Base-by-base conservation (phyloP, 768 basidiomycete species). In the Asterophora parasitica region DNA sequence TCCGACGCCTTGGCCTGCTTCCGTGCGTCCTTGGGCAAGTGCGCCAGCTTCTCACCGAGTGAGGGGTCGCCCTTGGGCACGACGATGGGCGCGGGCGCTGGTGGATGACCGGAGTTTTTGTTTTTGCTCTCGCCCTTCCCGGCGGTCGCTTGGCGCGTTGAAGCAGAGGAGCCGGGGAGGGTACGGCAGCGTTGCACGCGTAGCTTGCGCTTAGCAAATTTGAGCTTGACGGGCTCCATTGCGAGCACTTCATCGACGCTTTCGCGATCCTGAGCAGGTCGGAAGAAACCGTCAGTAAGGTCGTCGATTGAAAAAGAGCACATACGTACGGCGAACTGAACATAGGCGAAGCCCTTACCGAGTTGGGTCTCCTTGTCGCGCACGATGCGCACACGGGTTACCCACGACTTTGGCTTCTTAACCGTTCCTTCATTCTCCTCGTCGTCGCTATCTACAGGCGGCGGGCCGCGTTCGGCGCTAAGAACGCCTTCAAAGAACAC, bases 341-440 rank as follows among this genome's bases (percentile, higher is more conserved):
- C 83, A 59, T 97, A 96, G 8, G 88, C 92, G 63, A 97, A 94
- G 4, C 94, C 94, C 67, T 95, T 96, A 10, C 94, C 95, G 11
- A 97, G 77, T 56, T 92, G 92, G 1, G 92, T 96, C 49, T 88
- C 91, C 56, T 81, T 82, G 63, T 98, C 95, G 39, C 90, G 77
- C 43, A 96, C 77, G 56, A 96, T 82, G 35, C 95, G 78, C n/a
- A 96, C 92, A 30, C 79, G 81, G 7, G 77, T 80, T 13, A 94
- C 90, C 88, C 88, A 92, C 11, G 74, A 63, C 34, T 65, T 63
- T 6, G 61, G 60, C 51, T 72, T 77, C 46, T 66, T 66, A 5
- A 60, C 61, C 6, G 61, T 61, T 15, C 57, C 63, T 13, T 58
- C 63, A 1, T 53, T 60, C 4, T 57, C 62, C 6, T 57, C 59